Conservation (phyloP, 225 moss, liverwort and hornwort species). For the Straminergon stramineum region DNA sequence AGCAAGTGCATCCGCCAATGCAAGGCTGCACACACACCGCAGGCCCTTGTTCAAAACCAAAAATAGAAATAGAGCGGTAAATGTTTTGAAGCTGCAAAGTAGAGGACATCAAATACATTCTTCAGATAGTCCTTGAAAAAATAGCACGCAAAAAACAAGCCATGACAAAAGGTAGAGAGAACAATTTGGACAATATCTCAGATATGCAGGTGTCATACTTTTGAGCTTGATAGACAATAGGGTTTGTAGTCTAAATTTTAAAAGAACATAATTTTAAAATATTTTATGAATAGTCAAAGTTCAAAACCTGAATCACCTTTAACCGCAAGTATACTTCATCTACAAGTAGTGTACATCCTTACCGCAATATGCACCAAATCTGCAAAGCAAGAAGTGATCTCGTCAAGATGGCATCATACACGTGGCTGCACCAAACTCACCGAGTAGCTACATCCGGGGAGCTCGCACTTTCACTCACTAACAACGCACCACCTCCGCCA, state of each 20-base stretch:
- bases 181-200: neutral
- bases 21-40: constrained; percentile 44
- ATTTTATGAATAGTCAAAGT: neutral
- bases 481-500: constrained; percentile 75
- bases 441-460: constrained; percentile 94
- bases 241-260: neutral
- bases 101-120: neutral
- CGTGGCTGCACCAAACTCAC: constrained; percentile 8
- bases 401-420: neutral
- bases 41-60: constrained; percentile 2
- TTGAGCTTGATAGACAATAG: neutral
- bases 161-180: neutral
- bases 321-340: neutral
- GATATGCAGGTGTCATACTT: neutral
- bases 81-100: neutral
- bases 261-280: neutral
- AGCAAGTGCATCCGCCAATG: constrained; percentile 77
- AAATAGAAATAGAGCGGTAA: neutral
- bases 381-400: neutral
- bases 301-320: neutral
- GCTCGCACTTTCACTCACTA: constrained; percentile 80
- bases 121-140: neutral
- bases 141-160: neutral
- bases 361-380: neutral
- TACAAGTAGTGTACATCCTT: neutral